Evolutionary conservation across 768 basidiomycete genomes (phyloP).

Genomic region (Megacollybia marginata): DNA sequence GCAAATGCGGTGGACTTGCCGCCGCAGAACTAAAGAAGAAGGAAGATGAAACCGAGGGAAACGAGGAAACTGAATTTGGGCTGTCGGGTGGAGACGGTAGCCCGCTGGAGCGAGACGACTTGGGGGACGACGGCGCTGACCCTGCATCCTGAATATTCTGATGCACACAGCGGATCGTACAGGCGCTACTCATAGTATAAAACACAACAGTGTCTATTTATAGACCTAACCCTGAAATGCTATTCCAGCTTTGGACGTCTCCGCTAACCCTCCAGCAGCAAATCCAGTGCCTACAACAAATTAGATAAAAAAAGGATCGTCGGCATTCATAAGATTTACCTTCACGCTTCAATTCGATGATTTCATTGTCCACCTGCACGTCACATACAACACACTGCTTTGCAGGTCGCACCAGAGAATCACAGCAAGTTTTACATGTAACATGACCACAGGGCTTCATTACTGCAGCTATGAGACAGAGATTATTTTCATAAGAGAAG

Average conservation of each 20-base stretch:
- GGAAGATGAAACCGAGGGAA: conserved; percentile 66
- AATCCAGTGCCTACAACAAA: conserved; percentile 74
- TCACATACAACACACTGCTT: conserved; percentile 90
- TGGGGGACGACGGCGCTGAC: conserved; percentile 30
- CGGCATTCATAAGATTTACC: conserved; percentile 32
- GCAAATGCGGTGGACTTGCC: conserved; percentile 52
- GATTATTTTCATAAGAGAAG: not conserved
- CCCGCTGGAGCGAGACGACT: conserved; percentile 33
- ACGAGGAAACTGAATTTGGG: conserved; percentile 59
- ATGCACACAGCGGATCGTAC: not conserved
- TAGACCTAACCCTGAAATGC: conserved; percentile 74
- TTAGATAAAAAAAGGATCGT: not conserved
- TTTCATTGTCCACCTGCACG: conserved; percentile 53
- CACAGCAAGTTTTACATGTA: conserved; percentile 85
- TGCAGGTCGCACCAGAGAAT: conserved; percentile 69
- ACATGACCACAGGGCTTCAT: conserved; percentile 89
- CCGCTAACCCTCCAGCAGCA: conserved; percentile 91
- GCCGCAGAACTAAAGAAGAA: conserved; percentile 76
- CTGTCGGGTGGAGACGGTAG: conserved; percentile 57
- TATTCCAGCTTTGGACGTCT: conserved; percentile 70
- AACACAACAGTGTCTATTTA: too few relatives aligned
- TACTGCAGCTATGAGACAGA: conserved; percentile 31
- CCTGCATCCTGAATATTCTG: not conserved
- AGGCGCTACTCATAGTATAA: not conserved
- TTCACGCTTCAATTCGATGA: conserved; percentile 84